These are phyloP conservation scores for Carex littledalei DNA, from an alignment of 176 grass and related monocot species.

Conservation along the genomic window DNA sequence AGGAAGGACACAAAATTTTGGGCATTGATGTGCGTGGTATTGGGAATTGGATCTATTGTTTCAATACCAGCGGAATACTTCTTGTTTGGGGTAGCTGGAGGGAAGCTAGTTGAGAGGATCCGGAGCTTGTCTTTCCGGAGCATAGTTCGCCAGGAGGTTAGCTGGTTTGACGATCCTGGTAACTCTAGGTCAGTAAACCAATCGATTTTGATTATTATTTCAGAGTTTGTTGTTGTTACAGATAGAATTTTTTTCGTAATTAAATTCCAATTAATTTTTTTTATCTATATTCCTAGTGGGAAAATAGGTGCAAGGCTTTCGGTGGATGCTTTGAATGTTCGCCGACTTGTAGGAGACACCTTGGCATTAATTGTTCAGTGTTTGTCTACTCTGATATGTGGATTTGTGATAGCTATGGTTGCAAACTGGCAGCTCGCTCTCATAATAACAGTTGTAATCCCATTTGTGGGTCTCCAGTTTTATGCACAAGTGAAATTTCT, in stretches of 20 bases:
- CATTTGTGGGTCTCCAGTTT: constrained; percentile 42
- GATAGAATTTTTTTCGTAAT: not conserved
- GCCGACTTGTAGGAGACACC: constrained; percentile 65
- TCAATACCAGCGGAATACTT: constrained; percentile 50
- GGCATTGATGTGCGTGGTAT: constrained; percentile 67
- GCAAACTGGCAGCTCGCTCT: constrained; percentile 71
- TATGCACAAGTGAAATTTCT: constrained; percentile 65
- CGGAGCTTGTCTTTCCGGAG: constrained; percentile 61
- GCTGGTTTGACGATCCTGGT: constrained; percentile 79
- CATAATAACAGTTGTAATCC: constrained; percentile 57
- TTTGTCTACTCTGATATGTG: constrained; percentile 39
- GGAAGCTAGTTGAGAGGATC: constrained; percentile 76
- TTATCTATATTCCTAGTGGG: constrained; percentile 41
- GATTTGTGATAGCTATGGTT: constrained; percentile 53
- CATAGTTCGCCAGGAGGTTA: constrained; percentile 69
- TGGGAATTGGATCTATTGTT: constrained; percentile 47
- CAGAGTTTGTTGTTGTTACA: not conserved
- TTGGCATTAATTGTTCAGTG: constrained; percentile 63
- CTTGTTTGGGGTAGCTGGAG: constrained; percentile 76
- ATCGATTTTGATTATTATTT: constrained; percentile 9
- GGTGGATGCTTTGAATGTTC: constrained; percentile 64
- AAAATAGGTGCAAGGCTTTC: constrained; percentile 77
- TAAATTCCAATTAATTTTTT: not conserved
- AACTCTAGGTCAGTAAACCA: constrained; percentile 62
- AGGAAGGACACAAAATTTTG: constrained; percentile 66